phyloP scores from a whole-genome alignment of 805 yeast genomes.

The Metschnikowia cerradonensis region DNA sequence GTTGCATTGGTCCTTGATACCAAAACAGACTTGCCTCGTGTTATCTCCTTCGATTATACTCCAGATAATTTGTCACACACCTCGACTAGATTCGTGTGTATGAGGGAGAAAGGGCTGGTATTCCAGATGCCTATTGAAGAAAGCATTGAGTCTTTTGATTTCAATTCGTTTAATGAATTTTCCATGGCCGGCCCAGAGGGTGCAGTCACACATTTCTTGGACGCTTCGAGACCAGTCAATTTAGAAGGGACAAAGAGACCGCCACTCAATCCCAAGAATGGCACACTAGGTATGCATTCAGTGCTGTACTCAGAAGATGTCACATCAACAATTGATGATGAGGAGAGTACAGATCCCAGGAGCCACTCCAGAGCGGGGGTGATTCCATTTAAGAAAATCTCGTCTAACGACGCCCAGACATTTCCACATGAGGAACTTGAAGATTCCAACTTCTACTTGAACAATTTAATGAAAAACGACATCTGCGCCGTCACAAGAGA shows the following conservation, averaged over 20 bases:
- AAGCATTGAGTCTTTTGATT: conserved; percentile 55
- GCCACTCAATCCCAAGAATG: background rate
- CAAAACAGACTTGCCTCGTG: conserved; percentile 73
- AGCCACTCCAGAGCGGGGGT: conserved; percentile 1
- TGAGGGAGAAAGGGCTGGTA: conserved; percentile 87
- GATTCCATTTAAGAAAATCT: conserved; percentile 4
- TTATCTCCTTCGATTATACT: conserved; percentile 82
- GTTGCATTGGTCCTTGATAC: conserved; percentile 74
- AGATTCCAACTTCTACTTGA: conserved; percentile 19
- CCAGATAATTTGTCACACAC: conserved; percentile 47
- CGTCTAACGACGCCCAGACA: background rate
- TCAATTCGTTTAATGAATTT: conserved; percentile 67
- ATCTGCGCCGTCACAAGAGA: conserved; percentile 67
- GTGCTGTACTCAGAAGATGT: conserved; percentile 21
- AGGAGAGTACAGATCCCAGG: conserved; percentile 18
- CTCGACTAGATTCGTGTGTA: conserved; percentile 69
- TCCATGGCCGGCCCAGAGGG: conserved; percentile 59
- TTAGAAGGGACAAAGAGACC: background rate
- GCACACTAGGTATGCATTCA: background rate
- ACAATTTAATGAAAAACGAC: conserved; percentile 60
- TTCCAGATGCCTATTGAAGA: conserved; percentile 74
- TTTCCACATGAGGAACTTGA: conserved; percentile 4
- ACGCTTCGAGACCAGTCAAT: conserved; percentile 16
- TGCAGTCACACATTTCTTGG: conserved; percentile 41
- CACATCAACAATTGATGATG: conserved; percentile 32